A percentile compares a stretch with the other conserved stretches of the same genome.
These are phyloP conservation scores for Penicillium digitatum DNA, from an alignment of 2,329 filamentous ascomycete genomes.

Conservation along the genomic window DNA sequence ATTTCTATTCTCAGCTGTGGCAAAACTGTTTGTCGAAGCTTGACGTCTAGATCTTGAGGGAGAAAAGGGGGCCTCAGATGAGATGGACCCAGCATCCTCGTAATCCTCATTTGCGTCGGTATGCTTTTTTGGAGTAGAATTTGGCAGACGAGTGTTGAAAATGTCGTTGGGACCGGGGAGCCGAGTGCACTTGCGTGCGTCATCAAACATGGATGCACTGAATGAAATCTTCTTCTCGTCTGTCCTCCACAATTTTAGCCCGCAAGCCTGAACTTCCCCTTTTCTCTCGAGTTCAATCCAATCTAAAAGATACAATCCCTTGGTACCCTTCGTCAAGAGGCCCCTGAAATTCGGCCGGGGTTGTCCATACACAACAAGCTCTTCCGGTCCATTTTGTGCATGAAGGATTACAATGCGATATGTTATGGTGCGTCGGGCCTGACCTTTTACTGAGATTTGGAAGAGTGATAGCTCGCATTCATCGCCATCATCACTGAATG, in stretches of 20 bases:
- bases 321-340: not conserved
- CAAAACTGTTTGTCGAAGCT: not conserved
- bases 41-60: not conserved
- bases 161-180: not conserved
- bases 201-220: not conserved
- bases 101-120: not conserved
- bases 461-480: not conserved
- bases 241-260: not conserved
- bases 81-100: not conserved
- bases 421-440: not conserved
- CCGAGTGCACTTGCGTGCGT: not conserved
- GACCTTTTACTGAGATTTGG: not conserved
- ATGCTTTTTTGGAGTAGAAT: not conserved
- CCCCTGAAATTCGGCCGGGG: not conserved
- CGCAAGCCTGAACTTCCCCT: not conserved
- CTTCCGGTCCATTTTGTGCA: not conserved
- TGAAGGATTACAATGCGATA: not conserved
- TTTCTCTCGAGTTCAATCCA: not conserved
- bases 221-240: not conserved
- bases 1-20: fast-evolving
- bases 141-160: not conserved
- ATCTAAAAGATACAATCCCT: not conserved
- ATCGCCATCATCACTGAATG: not conserved
- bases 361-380: not conserved
- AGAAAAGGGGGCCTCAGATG: not conserved